Evolutionary conservation across 2,329 filamentous ascomycete genomes (phyloP), one percentile per base, ranked within the genome.

Genomic region (Ophiocordyceps robertsii): DNA sequence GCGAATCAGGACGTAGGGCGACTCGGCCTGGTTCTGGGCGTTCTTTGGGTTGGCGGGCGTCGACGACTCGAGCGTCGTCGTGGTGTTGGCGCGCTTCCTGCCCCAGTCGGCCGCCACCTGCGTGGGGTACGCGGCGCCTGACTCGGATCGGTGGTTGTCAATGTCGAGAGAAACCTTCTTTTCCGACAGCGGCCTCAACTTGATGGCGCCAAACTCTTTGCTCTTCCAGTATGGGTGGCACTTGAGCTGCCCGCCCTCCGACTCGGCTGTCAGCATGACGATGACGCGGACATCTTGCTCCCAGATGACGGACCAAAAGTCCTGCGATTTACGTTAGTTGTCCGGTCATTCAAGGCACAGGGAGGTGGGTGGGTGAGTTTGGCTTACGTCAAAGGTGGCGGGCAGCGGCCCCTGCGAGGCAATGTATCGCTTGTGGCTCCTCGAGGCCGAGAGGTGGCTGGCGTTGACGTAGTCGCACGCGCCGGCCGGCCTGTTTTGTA

Each of bases 291-390:
- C 82, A 56, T 96, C 89, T 61, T 96, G 85, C 57, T 96, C 89
- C 92, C 92, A 98, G 29, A 96, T 73, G 11, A 95, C 83, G 46
- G 87, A 90, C 92, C 92, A 98, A 57, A 98, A 98, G 60, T 98
- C 92, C 85, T 92, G 51, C 3, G 32, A 40, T 8, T 3, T 38
- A 9, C 24, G 24, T 27, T 27, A 27, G 24, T 6, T 3, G 2
- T 9, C 2, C 24, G 21, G 55, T 67, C 50, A 65, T 56, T 17
- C n/a, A 36, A 3, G 3, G 13, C 13, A 10, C 3, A 6, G 31
- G 5, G 8, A 4, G 29, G 21, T 36, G 31, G 27, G 4, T 36
- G 31, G 27, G 4, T 3, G 6, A 27, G 19, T 36, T 17, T 4
- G 32, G 16, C 80, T 69, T 67, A 90, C 86, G 59, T 85, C 81